phyloP scores from a whole-genome alignment of 1,284 basidiomycete genomes.

The Leccinum fuscescens region DNA sequence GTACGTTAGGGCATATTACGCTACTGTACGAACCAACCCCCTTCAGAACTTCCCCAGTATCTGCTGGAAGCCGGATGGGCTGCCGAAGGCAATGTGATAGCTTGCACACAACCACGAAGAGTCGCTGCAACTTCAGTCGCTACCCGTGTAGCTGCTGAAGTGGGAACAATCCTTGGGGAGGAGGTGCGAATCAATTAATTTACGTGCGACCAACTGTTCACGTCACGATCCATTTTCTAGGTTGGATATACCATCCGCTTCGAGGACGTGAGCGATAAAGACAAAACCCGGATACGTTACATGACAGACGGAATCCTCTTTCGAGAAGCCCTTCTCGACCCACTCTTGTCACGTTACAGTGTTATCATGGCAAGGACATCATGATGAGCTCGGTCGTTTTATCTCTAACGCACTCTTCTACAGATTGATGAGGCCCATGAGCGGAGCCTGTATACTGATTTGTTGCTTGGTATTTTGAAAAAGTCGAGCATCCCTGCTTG shows the following conservation, averaged over 20 bases:
- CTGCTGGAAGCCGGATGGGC: slow-evolving; percentile 91
- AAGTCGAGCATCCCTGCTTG: slow-evolving; percentile 51
- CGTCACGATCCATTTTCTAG: slow-evolving; percentile 36
- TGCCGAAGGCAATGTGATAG: slow-evolving; percentile 71
- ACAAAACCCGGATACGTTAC: slow-evolving; percentile 89
- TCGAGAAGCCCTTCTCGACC: slow-evolving; percentile 89
- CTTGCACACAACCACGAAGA: slow-evolving; percentile 92
- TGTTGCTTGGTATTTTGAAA: slow-evolving; percentile 90
- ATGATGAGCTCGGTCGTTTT: slow-evolving; percentile 11
- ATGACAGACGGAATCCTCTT: slow-evolving; percentile 99
- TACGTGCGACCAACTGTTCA: not conserved
- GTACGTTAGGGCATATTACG: slow-evolving; percentile 47
- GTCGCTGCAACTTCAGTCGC: slow-evolving; percentile 97
- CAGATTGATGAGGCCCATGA: slow-evolving; percentile 98
- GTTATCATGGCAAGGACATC: slow-evolving; percentile 82
- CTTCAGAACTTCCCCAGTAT: slow-evolving; percentile 89
- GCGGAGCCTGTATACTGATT: slow-evolving; percentile 90
- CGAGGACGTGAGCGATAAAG: slow-evolving; percentile 85
- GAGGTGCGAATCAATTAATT: slow-evolving; percentile 56
- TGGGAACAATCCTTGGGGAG: slow-evolving; percentile 85
- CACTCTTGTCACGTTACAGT: slow-evolving; percentile 86
- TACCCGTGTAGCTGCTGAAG: slow-evolving; percentile 84
- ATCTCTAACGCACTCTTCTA: slow-evolving; percentile 8
- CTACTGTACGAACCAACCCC: slow-evolving; percentile 1
- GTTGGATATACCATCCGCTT: slow-evolving; percentile 98